These are phyloP conservation scores for Mucor velutinosus DNA, from an alignment of 371 early-diverging fungal genomes.

Conservation along the genomic window DNA sequence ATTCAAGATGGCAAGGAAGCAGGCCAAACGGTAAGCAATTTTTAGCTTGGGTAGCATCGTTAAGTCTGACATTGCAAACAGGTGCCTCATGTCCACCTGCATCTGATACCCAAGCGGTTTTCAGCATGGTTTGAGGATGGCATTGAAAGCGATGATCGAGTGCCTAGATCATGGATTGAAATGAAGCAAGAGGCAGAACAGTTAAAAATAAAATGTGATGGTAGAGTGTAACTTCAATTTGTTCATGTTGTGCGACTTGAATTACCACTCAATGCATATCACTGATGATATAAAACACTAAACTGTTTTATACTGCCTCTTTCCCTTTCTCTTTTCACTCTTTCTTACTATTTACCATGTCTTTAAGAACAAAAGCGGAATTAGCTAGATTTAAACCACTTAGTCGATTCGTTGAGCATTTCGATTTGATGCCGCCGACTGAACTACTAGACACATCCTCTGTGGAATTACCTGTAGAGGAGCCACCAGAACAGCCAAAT, in stretches of 20 bases:
- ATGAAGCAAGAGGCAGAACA: slow-evolving; percentile 16
- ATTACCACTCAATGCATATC: neutral
- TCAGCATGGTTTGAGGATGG: slow-evolving; percentile 1
- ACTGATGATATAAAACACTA: neutral
- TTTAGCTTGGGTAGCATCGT: neutral
- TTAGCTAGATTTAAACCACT: neutral
- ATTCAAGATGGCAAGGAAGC: slow-evolving; percentile 16
- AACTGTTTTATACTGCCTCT: neutral
- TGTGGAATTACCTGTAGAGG: neutral
- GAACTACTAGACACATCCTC: slow-evolving; percentile 1
- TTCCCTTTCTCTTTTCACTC: neutral
- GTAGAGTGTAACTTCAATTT: neutral
- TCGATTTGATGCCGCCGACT: slow-evolving; percentile 12
- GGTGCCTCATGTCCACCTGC: slow-evolving; percentile 12
- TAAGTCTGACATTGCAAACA: neutral
- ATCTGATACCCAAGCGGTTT: slow-evolving; percentile 14
- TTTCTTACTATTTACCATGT: neutral
- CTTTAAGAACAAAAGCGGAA: neutral
- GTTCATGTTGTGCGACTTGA: neutral
- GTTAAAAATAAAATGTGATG: slow-evolving; percentile 1
- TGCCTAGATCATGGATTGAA: slow-evolving; percentile 6
- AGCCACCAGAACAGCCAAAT: neutral
- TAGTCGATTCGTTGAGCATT: slow-evolving; percentile 14
- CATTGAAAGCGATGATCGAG: neutral
- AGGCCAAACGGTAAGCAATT: slow-evolving; percentile 11